Evolutionary conservation across 306 rosid genomes (phyloP), one percentile per base, ranked within the genome.

Genomic region (Prunus mume): DNA sequence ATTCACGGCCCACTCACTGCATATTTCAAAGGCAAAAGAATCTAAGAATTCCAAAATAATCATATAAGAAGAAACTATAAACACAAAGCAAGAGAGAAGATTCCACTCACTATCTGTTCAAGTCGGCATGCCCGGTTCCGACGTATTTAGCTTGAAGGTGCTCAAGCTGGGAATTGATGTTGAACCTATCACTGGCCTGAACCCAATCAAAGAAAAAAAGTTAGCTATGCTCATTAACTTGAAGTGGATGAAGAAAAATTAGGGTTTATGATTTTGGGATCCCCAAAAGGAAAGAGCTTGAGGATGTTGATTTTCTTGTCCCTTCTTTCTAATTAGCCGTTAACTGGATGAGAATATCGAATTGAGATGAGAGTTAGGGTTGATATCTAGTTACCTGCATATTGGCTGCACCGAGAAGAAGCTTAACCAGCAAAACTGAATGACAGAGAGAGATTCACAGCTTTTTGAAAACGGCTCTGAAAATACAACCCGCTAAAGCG

Each of bases 141-240:
- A 95, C 97, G 69, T 95, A 95, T 85, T 92, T 95, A 43, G 97
- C 97, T 85, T 90, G 97, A 24, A 92, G 97, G 71, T 92, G 97
- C 76, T 95, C 97, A 19, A 95, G 97, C 79, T 90, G 97, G 66
- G 98, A 95, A 78, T 95, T 95, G 90, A 95, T 92, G 83, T 95
- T 95, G 80, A 92, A 92, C 88, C 98, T 88, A 54, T 95, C 97
- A 72, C 97, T 95, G 74, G 98, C 98, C 97, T 92, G 86, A 77
- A 78, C 12, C 5, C 24, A 74, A 34, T 47, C 0, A 5, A 64
- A 71, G 9, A 8, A 30, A 68, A 68, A 69, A 43, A 68, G 9
- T 54, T 12, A 50, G 58, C 58, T 10, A 9, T 24, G 20, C 8
- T 30, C 14, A 20, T 71, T 76, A 68, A 38, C 60, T 71, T 28